These are phyloP conservation scores for Gossypium arboreum DNA, from an alignment of 345 rosid species.

Conservation along the genomic window DNA sequence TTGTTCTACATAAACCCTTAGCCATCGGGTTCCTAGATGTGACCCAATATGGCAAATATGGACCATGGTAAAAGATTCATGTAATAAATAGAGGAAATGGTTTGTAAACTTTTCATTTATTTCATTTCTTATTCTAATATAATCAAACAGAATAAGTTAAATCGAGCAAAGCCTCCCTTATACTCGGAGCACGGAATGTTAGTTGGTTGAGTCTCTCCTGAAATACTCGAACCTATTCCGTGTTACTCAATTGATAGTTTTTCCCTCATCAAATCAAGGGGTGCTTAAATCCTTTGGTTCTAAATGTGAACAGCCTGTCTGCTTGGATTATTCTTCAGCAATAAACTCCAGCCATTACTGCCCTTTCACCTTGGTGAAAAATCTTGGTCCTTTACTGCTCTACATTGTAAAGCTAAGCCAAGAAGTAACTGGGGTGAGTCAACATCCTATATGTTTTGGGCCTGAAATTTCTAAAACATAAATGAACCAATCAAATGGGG, in stretches of 20 bases:
- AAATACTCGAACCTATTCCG: not conserved
- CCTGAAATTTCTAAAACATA: not conserved
- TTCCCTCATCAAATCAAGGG: not conserved
- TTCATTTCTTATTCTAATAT: not conserved
- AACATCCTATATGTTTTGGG: not conserved
- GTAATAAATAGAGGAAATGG: slow-evolving; percentile 10
- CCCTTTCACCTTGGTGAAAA: not conserved
- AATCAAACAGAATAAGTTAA: not conserved
- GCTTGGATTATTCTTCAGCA: not conserved
- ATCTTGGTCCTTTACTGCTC: not conserved
- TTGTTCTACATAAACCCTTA: not conserved
- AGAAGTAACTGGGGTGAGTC: not conserved
- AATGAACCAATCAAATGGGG: not conserved
- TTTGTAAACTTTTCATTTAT: not conserved
- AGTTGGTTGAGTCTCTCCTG: not conserved
- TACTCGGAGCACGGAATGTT: not conserved
- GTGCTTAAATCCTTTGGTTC: not conserved
- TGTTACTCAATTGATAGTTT: not conserved
- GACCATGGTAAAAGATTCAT: slow-evolving; percentile 1
- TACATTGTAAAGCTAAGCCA: not conserved
- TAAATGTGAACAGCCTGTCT: not conserved
- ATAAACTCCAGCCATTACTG: not conserved
- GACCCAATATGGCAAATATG: not conserved
- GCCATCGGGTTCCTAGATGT: not conserved
- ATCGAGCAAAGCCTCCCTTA: not conserved